Conservation (phyloP, 805 yeast genomes). For the Cyberlindnera maclurae region DNA sequence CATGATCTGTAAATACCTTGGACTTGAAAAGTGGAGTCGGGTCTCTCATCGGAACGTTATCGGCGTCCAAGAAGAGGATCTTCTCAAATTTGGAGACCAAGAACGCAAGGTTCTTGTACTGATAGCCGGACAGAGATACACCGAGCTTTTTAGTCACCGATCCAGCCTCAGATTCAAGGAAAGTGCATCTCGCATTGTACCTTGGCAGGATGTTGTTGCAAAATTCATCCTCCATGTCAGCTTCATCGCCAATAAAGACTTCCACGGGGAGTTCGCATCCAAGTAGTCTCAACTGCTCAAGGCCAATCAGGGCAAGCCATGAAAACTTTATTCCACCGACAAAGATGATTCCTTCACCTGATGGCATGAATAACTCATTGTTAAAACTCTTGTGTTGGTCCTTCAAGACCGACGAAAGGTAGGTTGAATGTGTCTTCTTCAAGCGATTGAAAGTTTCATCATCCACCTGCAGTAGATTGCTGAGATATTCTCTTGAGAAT, state of each 20-base stretch:
- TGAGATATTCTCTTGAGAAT: slow-evolving; percentile 40
- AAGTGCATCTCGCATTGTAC: slow-evolving; percentile 56
- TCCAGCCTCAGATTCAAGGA: slow-evolving; percentile 48
- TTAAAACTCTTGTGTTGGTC: slow-evolving; percentile 34
- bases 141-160: slow-evolving; percentile 39
- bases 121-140: slow-evolving; percentile 52
- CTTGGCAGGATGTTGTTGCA: slow-evolving; percentile 55
- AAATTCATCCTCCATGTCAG: slow-evolving; percentile 61
- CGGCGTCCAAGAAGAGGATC: slow-evolving; percentile 65
- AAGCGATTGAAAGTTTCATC: slow-evolving; percentile 28
- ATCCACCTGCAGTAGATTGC: slow-evolving; percentile 35
- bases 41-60: slow-evolving; percentile 56
- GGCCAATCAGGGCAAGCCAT: slow-evolving; percentile 58
- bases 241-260: slow-evolving; percentile 54
- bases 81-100: slow-evolving; percentile 65
- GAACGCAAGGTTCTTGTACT: slow-evolving; percentile 59
- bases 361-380: slow-evolving; percentile 20
- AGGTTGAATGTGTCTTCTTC: slow-evolving; percentile 32
- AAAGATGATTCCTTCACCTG: slow-evolving; percentile 51
- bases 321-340: slow-evolving; percentile 76
- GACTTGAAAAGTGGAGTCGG: slow-evolving; percentile 47
- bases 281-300: slow-evolving; percentile 51
- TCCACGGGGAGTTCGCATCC: slow-evolving; percentile 67
- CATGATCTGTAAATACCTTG: slow-evolving; percentile 33
- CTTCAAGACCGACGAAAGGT: slow-evolving; percentile 25